Conservation (phyloP, 2,329 filamentous ascomycete genomes). For the Cladophialophora carrionii region DNA sequence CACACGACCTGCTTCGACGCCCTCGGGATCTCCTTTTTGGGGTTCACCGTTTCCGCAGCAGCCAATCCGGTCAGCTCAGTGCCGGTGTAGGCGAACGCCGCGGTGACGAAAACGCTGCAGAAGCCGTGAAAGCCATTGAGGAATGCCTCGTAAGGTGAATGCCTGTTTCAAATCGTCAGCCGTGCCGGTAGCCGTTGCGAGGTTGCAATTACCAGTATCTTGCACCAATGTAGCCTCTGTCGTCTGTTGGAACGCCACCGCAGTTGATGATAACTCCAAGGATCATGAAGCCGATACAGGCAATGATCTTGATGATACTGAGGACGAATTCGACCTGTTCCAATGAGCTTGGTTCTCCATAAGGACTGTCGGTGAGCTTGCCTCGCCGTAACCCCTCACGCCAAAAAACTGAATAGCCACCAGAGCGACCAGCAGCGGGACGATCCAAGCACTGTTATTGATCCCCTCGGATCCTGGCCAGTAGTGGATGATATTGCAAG, state of each 20-base stretch:
- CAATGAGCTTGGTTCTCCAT: slow-evolving; percentile 1
- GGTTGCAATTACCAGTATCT: slow-evolving; percentile 53
- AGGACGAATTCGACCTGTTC: slow-evolving; percentile 60
- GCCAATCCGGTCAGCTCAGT: slow-evolving; percentile 65
- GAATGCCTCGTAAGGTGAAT: slow-evolving; percentile 67
- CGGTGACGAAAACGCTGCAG: slow-evolving; percentile 66
- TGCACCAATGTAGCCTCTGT: slow-evolving; percentile 36
- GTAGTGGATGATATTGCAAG: slow-evolving; percentile 62
- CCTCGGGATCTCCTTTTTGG: slow-evolving; percentile 73
- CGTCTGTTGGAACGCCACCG: slow-evolving; percentile 58
- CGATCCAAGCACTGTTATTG: slow-evolving; percentile 41
- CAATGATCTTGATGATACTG: slow-evolving; percentile 60
- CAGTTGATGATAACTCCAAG: slow-evolving; percentile 84
- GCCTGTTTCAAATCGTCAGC: slow-evolving; percentile 37
- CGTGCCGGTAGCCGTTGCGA: slow-evolving; percentile 60
- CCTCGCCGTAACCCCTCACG: slow-evolving; percentile 53
- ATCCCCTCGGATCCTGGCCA: slow-evolving; percentile 52
- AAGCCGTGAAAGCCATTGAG: slow-evolving; percentile 70
- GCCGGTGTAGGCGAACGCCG: slow-evolving; percentile 65
- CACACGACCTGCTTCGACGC: slow-evolving; percentile 92
- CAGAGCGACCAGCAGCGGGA: slow-evolving; percentile 31
- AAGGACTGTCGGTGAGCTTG: slow-evolving; percentile 13
- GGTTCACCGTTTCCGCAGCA: slow-evolving; percentile 62
- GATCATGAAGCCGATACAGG: slow-evolving; percentile 69
- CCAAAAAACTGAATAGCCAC: slow-evolving; percentile 52